Evolutionary conservation across 176 grass and related monocot genomes (phyloP).

Genomic region (Coix lacrymajobi): DNA sequence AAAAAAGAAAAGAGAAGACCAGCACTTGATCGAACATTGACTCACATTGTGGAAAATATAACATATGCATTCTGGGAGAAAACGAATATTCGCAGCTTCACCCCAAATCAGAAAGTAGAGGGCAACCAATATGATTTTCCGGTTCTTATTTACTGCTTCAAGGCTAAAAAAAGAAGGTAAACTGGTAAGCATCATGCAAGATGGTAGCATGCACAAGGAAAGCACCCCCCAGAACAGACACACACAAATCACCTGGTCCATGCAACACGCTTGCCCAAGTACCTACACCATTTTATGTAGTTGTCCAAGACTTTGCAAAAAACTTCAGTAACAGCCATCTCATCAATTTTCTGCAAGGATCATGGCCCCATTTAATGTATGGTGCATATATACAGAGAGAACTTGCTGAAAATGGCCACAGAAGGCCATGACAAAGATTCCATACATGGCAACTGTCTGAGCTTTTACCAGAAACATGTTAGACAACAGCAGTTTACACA

Average conservation of each 20-base stretch:
- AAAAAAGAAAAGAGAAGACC: not conserved
- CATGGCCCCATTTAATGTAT: not conserved
- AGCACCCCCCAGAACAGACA: not conserved
- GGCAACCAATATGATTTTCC: slow-evolving; percentile 77
- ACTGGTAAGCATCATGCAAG: not conserved
- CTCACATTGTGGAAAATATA: slow-evolving; percentile 99
- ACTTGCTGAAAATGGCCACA: not conserved
- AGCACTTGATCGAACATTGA: slow-evolving; percentile 6
- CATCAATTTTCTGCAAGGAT: slow-evolving; percentile 89
- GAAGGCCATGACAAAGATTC: slow-evolving; percentile 1
- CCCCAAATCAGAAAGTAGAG: slow-evolving; percentile 97
- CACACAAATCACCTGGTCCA: slow-evolving; percentile 72
- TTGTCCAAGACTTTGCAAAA: slow-evolving; percentile 92
- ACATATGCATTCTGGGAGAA: slow-evolving; percentile 94
- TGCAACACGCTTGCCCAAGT: slow-evolving; percentile 71
- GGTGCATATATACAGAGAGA: not conserved
- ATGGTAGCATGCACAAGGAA: slow-evolving; percentile 16
- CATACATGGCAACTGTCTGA: not conserved
- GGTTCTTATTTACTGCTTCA: slow-evolving; percentile 76
- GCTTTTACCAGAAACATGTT: not conserved
- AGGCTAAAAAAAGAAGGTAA: slow-evolving; percentile 40
- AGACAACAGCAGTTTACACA: no score
- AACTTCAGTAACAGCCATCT: slow-evolving; percentile 76
- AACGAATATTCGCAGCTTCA: slow-evolving; percentile 89
- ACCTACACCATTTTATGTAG: slow-evolving; percentile 93